Base-by-base conservation (phyloP, 345 rosid species). In the Eucalyptus curtisii region DNA sequence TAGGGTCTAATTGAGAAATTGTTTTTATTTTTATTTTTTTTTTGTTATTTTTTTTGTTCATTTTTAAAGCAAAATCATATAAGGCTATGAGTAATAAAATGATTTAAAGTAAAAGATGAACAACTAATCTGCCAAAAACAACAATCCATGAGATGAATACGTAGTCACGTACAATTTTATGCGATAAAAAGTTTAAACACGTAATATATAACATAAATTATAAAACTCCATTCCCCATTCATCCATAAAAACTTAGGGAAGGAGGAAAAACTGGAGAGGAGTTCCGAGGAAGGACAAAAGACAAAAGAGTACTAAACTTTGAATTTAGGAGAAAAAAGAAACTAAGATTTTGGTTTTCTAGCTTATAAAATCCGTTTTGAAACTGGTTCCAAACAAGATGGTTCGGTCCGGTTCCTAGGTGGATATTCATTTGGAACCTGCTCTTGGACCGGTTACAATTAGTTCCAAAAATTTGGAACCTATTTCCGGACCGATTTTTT, bases 371-470 rank as follows among this genome's bases (percentile, higher is more conserved):
- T 27, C 1, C 1, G 31, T 59, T 59, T 12, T 0, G 7, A 59
- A 59, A 59, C 7, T 19, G 24, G 24, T 1, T 52, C 24, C 57
- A 52, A 52, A 52, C 22, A 59, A 12, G 31, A 25, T 0, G 1
- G 4, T 27, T 27, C 3, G 0, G 13, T 59, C n/a, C 0, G 0
- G 7, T 59, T 59, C 66, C n/a, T 12, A 0, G 1, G 66, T 27
- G 31, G 31, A 12, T 27, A 59, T 59, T 27, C 31, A 59, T 5
- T 59, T 27, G 68, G 8, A 59, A 59, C 2, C 0, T 59, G 2
- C 1, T 59, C 31, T 27, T 11, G 31, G 31, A 59, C 0, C 0
- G 7, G 13, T 59, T 59, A 22, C n/a, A 59, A 59, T 12, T 27
- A 27, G 31, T 6, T 59, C 14, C 1, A 25, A 59, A 59, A 59